Base-by-base conservation (phyloP, 139 green algal genomes). In the Chlamydomonas eustigma region DNA sequence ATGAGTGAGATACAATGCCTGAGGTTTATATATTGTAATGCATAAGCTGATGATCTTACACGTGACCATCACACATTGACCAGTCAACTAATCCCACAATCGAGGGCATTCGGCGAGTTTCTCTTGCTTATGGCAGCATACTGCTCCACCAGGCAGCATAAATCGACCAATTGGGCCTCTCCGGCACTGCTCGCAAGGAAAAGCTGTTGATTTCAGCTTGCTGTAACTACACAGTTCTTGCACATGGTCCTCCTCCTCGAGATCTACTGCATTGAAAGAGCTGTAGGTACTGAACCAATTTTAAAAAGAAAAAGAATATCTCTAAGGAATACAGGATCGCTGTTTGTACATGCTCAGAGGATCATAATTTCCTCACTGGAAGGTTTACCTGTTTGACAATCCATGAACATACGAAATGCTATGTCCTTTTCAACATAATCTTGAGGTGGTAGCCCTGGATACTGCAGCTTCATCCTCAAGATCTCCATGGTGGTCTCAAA, bases 401-500 rank as follows among this genome's bases (percentile, higher is more conserved):
- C 25, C 58, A 70, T 70, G 58, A 70, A 70, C 8, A 5, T 5
- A 24, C 25, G 6, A 22, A 70, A 70, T 35, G 32, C 58, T 8
- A 18, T 6, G 58, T 70, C 58, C 28, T 22, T 22, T 22, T 22
- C 18, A 5, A 28, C 58, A 35, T 70, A 70, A 24, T 18, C 6
- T 28, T 70, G 25, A 18, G 58, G 58, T 28, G 58, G 8, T 6
- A 70, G 25, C 6, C 34, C 58, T 35, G 58, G 58, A 28, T 70
- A 28, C 6, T 70, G 6, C 25, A 34, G 6, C 28, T 35, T 32
- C 8, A 70, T 22, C 6, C 58, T 24, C 58, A 70, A 28, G 58
- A 70, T 70, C 58, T 70, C 58, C 58, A 70, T 70, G 25, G 34
- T 28, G 25, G 80, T 85, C 0, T 79, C 80, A 63, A 82, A 85